These are phyloP conservation scores for Pyracantha coccinea DNA, from an alignment of 331 rosid species.

Conservation along the genomic window DNA sequence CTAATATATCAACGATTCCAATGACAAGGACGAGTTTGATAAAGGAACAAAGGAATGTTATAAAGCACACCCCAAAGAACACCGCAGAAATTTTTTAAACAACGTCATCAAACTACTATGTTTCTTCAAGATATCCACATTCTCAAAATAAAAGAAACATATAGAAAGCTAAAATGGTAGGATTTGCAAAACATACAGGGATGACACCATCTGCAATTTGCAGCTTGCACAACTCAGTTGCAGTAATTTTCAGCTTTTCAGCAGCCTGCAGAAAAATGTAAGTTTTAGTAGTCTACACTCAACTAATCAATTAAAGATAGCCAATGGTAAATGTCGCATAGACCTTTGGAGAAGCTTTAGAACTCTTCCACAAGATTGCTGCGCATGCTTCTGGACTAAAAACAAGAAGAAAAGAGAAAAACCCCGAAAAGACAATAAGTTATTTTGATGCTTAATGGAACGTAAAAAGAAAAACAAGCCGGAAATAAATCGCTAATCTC, in stretches of 20 bases:
- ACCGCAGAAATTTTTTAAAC: neutral
- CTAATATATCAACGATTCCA: neutral
- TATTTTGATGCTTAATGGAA: slow-evolving; percentile 3
- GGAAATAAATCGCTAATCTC: neutral
- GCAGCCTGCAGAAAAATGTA: slow-evolving; percentile 63
- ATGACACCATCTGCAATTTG: slow-evolving; percentile 79
- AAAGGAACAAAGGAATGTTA: neutral
- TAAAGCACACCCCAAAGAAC: neutral
- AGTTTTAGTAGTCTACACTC: neutral
- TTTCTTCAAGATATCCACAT: neutral
- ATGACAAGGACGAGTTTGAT: neutral
- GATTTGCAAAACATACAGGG: slow-evolving; percentile 56
- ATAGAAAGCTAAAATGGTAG: neutral
- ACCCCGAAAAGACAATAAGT: slow-evolving; percentile 21
- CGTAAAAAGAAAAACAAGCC: neutral
- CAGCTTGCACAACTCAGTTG: slow-evolving; percentile 52
- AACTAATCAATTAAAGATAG: slow-evolving; percentile 1
- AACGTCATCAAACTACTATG: neutral
- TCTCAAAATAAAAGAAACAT: neutral
- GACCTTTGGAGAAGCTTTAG: slow-evolving; percentile 92
- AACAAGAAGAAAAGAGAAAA: slow-evolving; percentile 27
- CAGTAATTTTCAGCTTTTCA: slow-evolving; percentile 74
- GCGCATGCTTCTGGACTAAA: slow-evolving; percentile 97
- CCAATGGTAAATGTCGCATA: neutral
- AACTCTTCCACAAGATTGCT: slow-evolving; percentile 87